These are phyloP conservation scores for Candida tropicalis DNA, from an alignment of 1,139 yeast species.

Conservation along the genomic window DNA sequence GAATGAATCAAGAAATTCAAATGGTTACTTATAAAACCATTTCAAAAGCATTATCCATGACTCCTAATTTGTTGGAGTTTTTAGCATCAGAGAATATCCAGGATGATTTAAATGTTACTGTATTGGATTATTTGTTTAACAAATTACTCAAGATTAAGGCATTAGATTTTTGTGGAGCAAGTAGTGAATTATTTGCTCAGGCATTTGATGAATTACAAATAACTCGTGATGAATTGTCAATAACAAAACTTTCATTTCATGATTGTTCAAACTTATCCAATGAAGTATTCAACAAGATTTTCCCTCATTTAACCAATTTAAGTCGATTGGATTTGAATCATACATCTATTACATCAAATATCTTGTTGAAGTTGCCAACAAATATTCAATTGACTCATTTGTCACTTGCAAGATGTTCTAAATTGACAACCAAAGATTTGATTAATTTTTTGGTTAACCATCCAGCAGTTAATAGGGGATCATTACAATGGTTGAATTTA, in stretches of 20 bases:
- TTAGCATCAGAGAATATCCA: conserved; percentile 86
- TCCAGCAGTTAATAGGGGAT: conserved; percentile 61
- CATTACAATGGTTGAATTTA: conserved; percentile 74
- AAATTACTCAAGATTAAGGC: conserved; percentile 62
- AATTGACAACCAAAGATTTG: conserved; percentile 72
- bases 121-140: conserved; percentile 63
- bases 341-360: conserved; percentile 68
- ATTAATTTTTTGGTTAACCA: conserved; percentile 72
- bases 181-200: conserved; percentile 61
- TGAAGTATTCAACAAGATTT: conserved; percentile 54
- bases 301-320: conserved; percentile 60
- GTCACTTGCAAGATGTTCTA: conserved; percentile 77
- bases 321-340: conserved; percentile 80
- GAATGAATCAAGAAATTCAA: conserved; percentile 89
- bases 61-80: conserved; percentile 77
- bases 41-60: conserved; percentile 56
- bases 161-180: conserved; percentile 88
- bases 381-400: conserved; percentile 70
- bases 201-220: conserved; percentile 54
- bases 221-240: conserved; percentile 24
- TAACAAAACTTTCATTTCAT: conserved; percentile 71
- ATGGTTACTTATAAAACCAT: conserved; percentile 83
- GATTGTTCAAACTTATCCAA: conserved; percentile 82
- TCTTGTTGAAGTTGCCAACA: conserved; percentile 51
- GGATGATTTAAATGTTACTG: conserved; percentile 69